phyloP scores from a whole-genome alignment of 1,284 basidiomycete genomes.

The Naganishia albida region DNA sequence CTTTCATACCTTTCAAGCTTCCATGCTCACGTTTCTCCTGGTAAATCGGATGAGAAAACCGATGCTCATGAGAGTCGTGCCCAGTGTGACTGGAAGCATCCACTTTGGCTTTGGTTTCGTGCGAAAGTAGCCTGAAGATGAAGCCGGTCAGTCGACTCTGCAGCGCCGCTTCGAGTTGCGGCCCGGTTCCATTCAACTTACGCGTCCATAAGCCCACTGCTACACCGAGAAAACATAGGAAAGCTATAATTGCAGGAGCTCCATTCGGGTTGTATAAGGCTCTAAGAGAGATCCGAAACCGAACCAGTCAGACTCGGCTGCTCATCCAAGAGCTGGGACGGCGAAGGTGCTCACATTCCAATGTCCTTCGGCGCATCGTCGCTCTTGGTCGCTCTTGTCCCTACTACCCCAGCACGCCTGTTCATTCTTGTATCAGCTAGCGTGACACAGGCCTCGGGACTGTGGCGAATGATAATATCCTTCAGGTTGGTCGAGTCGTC shows the following conservation, averaged over 20 bases:
- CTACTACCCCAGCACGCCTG: background rate
- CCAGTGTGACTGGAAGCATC: slow-evolving; percentile 31
- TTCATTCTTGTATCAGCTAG: background rate
- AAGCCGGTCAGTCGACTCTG: background rate
- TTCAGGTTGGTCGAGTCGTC: too few species aligned
- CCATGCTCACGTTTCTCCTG: slow-evolving; percentile 29
- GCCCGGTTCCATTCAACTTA: slow-evolving; percentile 17
- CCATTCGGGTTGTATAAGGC: slow-evolving; percentile 39
- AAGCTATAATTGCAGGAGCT: slow-evolving; percentile 32
- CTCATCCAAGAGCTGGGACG: background rate
- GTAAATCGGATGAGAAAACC: slow-evolving; percentile 36
- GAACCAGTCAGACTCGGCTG: background rate
- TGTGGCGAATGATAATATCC: too few species aligned
- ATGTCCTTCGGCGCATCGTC: background rate
- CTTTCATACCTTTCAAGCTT: too few species aligned
- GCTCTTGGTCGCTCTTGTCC: background rate
- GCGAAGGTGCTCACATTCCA: slow-evolving; percentile 10
- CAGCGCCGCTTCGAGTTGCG: background rate
- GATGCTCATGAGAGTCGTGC: slow-evolving; percentile 35
- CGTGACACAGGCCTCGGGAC: too few species aligned
- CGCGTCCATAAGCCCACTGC: slow-evolving; percentile 34
- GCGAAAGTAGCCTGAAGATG: slow-evolving; percentile 32
- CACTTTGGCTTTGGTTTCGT: slow-evolving; percentile 32
- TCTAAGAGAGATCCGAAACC: slow-evolving; percentile 1
- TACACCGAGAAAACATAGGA: slow-evolving; percentile 31